Percentiles rank a stretch among this genome's conserved stretches.
phyloP scores from a whole-genome alignment of 2,329 filamentous ascomycete genomes.

The Leptographium flavum region DNA sequence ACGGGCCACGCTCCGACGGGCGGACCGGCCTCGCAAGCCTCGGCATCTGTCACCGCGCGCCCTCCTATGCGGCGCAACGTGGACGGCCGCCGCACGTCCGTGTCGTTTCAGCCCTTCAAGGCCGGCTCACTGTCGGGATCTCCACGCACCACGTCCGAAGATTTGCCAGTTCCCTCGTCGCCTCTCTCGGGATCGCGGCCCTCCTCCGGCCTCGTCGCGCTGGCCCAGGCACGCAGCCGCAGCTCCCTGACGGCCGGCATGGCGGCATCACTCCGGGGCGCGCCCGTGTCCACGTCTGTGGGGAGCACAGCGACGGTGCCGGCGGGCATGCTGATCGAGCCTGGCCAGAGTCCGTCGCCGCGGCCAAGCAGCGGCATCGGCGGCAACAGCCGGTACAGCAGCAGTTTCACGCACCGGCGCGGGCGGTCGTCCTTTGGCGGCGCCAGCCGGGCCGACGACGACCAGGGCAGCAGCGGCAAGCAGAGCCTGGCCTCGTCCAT shows the following conservation, averaged over 20 bases:
- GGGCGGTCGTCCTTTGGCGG: constrained; percentile 65
- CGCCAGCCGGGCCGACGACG: constrained; percentile 54
- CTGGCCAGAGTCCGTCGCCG: constrained; percentile 57
- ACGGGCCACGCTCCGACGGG: constrained; percentile 7
- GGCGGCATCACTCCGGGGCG: constrained; percentile 56
- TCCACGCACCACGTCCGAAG: constrained; percentile 39
- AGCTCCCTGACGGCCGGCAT: constrained; percentile 63
- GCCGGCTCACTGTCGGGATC: constrained; percentile 88
- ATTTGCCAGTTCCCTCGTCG: constrained; percentile 38
- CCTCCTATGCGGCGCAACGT: constrained; percentile 26
- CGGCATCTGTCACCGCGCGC: constrained; percentile 13
- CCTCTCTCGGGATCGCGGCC: constrained; percentile 31
- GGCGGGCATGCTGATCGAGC: constrained; percentile 19
- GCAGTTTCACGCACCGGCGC: constrained; percentile 80
- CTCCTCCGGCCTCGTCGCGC: constrained; percentile 31
- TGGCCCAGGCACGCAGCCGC: constrained; percentile 50
- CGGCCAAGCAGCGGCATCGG: constrained; percentile 39
- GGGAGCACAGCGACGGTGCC: constrained; percentile 5
- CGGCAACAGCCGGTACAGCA: constrained; percentile 68
- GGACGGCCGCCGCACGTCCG: constrained; percentile 58
- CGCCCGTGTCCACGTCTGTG: constrained; percentile 32
- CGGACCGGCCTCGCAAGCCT: neutral
- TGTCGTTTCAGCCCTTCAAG: constrained; percentile 94
- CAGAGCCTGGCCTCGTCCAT: constrained; percentile 59
- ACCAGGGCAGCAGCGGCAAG: constrained; percentile 67